Evolutionary conservation across 2,329 filamentous ascomycete species (phyloP).

Genomic region (Onygenales sp.): DNA sequence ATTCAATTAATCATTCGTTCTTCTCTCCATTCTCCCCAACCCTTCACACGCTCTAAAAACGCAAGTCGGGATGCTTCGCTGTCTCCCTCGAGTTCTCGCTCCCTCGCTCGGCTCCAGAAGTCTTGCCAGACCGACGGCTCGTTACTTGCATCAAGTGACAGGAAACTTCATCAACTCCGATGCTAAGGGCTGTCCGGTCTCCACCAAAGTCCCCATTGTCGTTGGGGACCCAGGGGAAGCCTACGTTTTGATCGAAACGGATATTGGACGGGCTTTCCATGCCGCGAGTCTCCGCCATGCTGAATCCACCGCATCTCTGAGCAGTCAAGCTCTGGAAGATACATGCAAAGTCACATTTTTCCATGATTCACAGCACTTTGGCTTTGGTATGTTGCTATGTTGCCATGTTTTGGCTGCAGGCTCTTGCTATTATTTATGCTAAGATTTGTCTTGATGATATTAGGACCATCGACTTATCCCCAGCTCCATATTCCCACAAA

Average conservation of each 20-base stretch:
- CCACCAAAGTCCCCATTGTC: slow-evolving; percentile 14
- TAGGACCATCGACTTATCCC: slow-evolving; percentile 15
- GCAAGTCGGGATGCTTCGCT: neutral
- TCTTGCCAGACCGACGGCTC: neutral
- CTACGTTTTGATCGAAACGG: slow-evolving; percentile 15
- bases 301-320: neutral
- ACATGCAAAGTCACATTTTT: slow-evolving; percentile 2
- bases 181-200: slow-evolving; percentile 12
- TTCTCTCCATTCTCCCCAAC: no score
- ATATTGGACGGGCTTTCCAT: slow-evolving; percentile 15
- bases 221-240: slow-evolving; percentile 15
- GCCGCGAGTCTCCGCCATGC: slow-evolving; percentile 3
- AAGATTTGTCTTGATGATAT: neutral
- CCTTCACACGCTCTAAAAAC: no score
- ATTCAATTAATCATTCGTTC: no score
- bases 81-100: neutral
- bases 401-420: neutral
- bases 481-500: slow-evolving; percentile 15
- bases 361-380: slow-evolving; percentile 1
- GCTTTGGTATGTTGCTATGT: neutral
- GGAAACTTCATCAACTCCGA: slow-evolving; percentile 15
- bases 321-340: neutral
- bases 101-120: neutral
- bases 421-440: neutral
- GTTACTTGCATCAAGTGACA: slow-evolving; percentile 16